These are phyloP conservation scores for Megacollybia marginata DNA, from an alignment of 768 basidiomycete species.

Conservation along the genomic window DNA sequence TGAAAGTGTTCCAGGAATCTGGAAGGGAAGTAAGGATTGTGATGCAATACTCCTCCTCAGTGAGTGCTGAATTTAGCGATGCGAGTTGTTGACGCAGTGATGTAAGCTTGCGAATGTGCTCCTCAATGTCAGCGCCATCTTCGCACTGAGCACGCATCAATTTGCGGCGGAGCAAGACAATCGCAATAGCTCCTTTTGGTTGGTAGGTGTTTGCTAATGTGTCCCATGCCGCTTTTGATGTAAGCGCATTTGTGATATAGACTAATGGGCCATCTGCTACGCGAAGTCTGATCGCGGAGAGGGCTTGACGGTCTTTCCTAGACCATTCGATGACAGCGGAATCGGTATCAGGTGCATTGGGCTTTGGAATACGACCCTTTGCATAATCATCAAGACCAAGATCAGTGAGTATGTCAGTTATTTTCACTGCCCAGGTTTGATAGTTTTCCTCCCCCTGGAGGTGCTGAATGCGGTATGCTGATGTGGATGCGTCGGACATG, in stretches of 20 bases:
- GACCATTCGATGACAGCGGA: constrained; percentile 11
- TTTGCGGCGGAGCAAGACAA: constrained; percentile 17
- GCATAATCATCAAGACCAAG: constrained; percentile 6
- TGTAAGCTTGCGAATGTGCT: constrained; percentile 21
- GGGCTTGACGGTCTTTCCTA: constrained; percentile 20
- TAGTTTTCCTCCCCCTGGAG: constrained; percentile 11
- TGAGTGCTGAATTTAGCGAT: constrained; percentile 13
- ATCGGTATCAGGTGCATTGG: neutral
- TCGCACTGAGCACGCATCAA: constrained; percentile 17
- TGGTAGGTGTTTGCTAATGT: constrained; percentile 21
- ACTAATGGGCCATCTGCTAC: constrained; percentile 20
- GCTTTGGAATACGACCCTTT: neutral
- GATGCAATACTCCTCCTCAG: constrained; percentile 21
- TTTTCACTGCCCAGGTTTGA: constrained; percentile 14
- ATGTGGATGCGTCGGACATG: constrained; percentile 8
- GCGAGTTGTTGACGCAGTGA: constrained; percentile 14
- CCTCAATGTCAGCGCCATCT: constrained; percentile 22
- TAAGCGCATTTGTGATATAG: constrained; percentile 17
- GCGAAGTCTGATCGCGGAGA: constrained; percentile 20
- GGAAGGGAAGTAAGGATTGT: constrained; percentile 24
- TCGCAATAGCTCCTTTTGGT: constrained; percentile 17
- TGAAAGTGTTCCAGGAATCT: constrained; percentile 25
- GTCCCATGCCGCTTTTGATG: constrained; percentile 20
- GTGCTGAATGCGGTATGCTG: constrained; percentile 11
- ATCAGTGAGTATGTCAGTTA: constrained; percentile 17